Evolutionary conservation across 2,329 filamentous ascomycete species (phyloP).

Genomic region (Lasiodiplodia theobromae): DNA sequence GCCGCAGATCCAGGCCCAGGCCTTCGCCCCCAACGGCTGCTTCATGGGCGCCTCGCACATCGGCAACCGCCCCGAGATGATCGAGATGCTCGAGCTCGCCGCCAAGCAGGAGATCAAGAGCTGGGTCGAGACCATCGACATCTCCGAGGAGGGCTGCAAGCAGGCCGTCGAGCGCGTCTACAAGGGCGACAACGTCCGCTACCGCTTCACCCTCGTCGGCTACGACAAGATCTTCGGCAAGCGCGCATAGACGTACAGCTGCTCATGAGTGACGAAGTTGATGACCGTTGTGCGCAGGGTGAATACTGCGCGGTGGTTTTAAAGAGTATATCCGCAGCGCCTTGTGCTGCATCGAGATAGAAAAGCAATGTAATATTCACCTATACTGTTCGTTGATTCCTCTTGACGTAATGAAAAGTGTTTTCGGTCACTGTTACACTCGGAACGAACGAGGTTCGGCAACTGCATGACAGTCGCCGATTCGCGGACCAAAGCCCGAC

Average conservation of each 20-base stretch:
- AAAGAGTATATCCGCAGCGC: constrained; percentile 5
- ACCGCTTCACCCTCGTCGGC: constrained; percentile 73
- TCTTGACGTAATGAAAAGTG: background rate
- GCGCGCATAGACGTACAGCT: constrained; percentile 31
- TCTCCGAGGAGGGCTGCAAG: constrained; percentile 73
- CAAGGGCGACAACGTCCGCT: constrained; percentile 74
- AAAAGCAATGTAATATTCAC: constrained; percentile 23
- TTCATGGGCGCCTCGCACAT: constrained; percentile 61
- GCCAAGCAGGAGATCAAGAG: constrained; percentile 60
- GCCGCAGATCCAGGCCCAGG: constrained; percentile 74
- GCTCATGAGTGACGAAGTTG: constrained; percentile 20
- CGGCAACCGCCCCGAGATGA: constrained; percentile 58
- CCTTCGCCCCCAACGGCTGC: constrained; percentile 75
- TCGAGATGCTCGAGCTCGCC: constrained; percentile 59
- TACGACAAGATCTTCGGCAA: constrained; percentile 72
- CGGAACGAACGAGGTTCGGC: too few relatives aligned
- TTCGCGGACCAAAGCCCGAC: too few relatives aligned
- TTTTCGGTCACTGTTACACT: background rate
- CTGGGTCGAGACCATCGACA: constrained; percentile 71
- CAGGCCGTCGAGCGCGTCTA: constrained; percentile 72
- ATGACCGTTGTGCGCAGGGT: constrained; percentile 1
- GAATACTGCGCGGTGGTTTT: background rate
- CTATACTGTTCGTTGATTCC: too few relatives aligned
- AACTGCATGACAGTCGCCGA: too few relatives aligned
- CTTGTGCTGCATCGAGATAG: constrained; percentile 12